Base-by-base conservation (phyloP, 2,329 filamentous ascomycete species). In the Neopestalotiopsis sp. region DNA sequence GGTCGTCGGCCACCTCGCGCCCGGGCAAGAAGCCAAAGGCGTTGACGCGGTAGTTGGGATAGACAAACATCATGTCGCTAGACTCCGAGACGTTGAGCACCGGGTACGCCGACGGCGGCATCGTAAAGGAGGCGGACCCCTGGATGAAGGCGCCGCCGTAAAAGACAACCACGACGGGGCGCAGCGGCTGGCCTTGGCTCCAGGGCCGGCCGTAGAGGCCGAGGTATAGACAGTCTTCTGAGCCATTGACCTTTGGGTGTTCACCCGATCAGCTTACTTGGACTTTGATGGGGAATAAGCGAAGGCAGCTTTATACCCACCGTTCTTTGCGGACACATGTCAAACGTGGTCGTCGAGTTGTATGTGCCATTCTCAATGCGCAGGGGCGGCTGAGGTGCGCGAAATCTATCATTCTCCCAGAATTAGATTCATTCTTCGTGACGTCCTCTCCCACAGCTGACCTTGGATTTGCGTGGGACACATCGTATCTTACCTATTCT, bases 121-220 rank as follows among this genome's bases (percentile, higher is more conserved):
- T 80, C 6, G 75, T 77, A 73, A 90, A 88, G 49, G 80, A 83
- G 0, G 86, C 89, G 38, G 82, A 82, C 7, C 89, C 89, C 74
- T 87, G 80, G 65, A 90, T 87, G 78, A 88, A 91, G 2, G 83
- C 89, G 13, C 89, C 89, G 66, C 89, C 89, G 74, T 88, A 89
- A 74, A 89, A 90, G 3, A 85, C 84, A 3, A 91, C 84, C 0
- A 91, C 82, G 0, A 91, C 88, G 0, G 89, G 89, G 2, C 86
- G 81, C 3, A 85, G 81, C 1, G 84, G 77, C n/a, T 81, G 74
- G 1, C 75, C 74, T 1, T 67, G 28, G 0, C 75, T 79, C 88
- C 88, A 90, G 3, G 88, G 89, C 0, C 88, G 83, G 4, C 86
- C 84, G 77, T 89, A 90, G 0, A 91, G 79, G 12, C 87, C 87